Evolutionary conservation across 352 stramenopile species (phyloP).

Genomic region (Pythium aristosporum): DNA sequence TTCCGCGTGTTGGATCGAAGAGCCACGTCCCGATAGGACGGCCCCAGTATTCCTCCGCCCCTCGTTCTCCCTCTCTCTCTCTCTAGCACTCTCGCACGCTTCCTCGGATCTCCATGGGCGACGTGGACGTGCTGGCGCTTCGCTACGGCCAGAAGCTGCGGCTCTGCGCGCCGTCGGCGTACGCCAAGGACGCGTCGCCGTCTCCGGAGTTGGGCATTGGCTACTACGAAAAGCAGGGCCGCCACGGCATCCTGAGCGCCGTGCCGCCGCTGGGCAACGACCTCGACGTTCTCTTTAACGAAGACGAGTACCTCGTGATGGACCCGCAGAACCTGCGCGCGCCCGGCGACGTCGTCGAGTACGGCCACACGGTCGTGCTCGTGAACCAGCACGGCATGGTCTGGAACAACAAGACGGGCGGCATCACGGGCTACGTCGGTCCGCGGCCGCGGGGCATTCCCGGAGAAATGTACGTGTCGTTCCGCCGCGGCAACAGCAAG

Average conservation of each 20-base stretch:
- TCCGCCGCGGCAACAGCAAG: conserved; percentile 33
- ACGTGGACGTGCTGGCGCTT: conserved; percentile 36
- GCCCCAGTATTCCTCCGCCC: too few species aligned
- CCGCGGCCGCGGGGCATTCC: conserved; percentile 60
- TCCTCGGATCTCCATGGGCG: conserved; percentile 12
- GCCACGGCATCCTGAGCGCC: conserved; percentile 79
- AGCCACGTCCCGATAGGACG: background rate
- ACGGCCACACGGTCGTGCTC: conserved; percentile 72
- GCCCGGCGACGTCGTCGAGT: conserved; percentile 56
- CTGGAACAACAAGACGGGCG: conserved; percentile 89
- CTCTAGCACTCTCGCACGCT: background rate
- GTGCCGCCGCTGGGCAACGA: conserved; percentile 76
- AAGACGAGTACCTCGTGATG: conserved; percentile 83
- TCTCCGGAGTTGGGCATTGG: conserved; percentile 49
- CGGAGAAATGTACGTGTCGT: conserved; percentile 80
- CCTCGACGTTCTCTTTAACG: conserved; percentile 72
- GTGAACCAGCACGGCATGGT: conserved; percentile 84
- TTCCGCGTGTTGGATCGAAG: conserved; percentile 5
- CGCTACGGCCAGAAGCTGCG: conserved; percentile 74
- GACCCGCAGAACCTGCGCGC: conserved; percentile 49
- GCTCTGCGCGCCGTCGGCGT: conserved; percentile 55
- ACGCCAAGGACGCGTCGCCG: conserved; percentile 27
- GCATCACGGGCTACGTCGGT: conserved; percentile 83
- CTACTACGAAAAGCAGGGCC: conserved; percentile 87
- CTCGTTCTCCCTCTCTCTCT: background rate